phyloP scores from a whole-genome alignment of 257 asterid genomes.

The Solanum dulcamara region DNA sequence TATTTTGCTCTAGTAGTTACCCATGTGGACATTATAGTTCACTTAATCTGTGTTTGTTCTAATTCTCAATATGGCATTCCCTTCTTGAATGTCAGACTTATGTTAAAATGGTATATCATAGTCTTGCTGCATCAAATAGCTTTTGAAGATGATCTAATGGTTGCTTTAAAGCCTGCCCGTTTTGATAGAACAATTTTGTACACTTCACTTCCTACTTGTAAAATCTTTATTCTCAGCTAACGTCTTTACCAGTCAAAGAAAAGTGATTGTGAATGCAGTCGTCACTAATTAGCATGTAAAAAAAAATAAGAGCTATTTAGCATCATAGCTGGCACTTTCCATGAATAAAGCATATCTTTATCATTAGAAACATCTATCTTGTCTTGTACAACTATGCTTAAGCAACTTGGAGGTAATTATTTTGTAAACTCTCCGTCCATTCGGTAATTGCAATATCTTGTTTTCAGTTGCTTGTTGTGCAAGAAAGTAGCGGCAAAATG shows the following conservation, averaged over 20 bases:
- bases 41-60: neutral
- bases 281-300: neutral
- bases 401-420: neutral
- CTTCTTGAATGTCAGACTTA: neutral
- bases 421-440: neutral
- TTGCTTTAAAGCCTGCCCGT: neutral
- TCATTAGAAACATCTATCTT: neutral
- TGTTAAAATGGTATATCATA: neutral
- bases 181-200: neutral
- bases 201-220: neutral
- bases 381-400: neutral
- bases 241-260: neutral
- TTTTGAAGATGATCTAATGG: neutral
- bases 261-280: neutral
- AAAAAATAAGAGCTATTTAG: neutral
- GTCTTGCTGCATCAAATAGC: neutral
- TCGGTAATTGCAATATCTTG: neutral
- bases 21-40: neutral
- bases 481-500: slow-evolving; percentile 45
- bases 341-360: neutral
- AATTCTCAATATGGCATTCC: neutral
- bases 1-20: neutral
- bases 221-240: neutral
- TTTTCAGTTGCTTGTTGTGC: slow-evolving; percentile 61
- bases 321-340: neutral